These are phyloP conservation scores for Breviolum minutum DNA, from an alignment of 73 alveolate genomes.

Conservation along the genomic window DNA sequence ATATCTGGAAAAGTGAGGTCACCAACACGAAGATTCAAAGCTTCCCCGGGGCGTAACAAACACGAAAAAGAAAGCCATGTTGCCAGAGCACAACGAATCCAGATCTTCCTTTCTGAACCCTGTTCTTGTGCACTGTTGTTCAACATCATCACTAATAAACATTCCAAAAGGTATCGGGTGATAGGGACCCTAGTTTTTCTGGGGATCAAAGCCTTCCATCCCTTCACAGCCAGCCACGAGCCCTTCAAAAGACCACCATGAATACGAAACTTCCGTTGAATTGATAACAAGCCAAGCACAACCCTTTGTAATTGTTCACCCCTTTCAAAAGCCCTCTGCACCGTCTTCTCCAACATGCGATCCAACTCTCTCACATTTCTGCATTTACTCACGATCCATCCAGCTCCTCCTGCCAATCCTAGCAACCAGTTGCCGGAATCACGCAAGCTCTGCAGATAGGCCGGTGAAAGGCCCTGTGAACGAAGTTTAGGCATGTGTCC, in stretches of 20 bases:
- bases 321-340: background rate
- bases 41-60: too few relatives aligned
- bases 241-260: background rate
- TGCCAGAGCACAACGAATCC: too few relatives aligned
- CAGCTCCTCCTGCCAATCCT: background rate
- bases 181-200: background rate
- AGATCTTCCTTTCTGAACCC: background rate
- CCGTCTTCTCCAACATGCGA: background rate
- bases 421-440: background rate
- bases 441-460: background rate
- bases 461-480: background rate
- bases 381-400: background rate
- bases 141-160: background rate
- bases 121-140: background rate
- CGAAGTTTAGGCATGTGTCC: background rate
- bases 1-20: too few relatives aligned
- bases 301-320: background rate
- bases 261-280: background rate
- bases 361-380: background rate
- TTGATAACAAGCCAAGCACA: background rate
- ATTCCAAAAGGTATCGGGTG: background rate
- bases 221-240: background rate
- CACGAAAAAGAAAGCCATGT: too few relatives aligned
- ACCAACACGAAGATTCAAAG: too few relatives aligned
- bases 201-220: background rate